phyloP scores from a whole-genome alignment of 768 basidiomycete genomes.

The Suillus subalutaceus region DNA sequence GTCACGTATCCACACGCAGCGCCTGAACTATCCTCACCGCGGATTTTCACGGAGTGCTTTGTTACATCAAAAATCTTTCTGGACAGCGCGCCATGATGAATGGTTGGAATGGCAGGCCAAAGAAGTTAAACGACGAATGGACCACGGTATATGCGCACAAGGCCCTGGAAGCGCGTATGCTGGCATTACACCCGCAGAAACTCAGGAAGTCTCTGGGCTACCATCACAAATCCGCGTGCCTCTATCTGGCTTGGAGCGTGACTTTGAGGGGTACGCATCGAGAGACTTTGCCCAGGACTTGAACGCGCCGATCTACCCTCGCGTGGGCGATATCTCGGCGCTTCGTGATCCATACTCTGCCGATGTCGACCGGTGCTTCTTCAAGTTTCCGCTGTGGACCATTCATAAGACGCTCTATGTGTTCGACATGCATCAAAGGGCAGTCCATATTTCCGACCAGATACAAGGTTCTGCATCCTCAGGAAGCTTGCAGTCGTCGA shows the following conservation, averaged over 20 bases:
- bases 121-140: slow-evolving; percentile 14
- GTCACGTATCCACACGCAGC: slow-evolving; percentile 26
- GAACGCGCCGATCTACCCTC: slow-evolving; percentile 48
- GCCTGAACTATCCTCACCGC: slow-evolving; percentile 54
- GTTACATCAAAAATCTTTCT: slow-evolving; percentile 62
- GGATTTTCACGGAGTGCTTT: slow-evolving; percentile 67
- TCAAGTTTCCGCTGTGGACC: slow-evolving; percentile 61
- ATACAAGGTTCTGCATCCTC: background rate
- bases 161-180: slow-evolving; percentile 28
- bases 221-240: slow-evolving; percentile 25
- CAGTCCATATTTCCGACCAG: background rate
- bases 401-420: slow-evolving; percentile 69
- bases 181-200: slow-evolving; percentile 21
- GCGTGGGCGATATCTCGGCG: slow-evolving; percentile 64
- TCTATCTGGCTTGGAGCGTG: slow-evolving; percentile 36
- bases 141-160: slow-evolving; percentile 9
- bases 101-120: slow-evolving; percentile 43
- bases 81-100: slow-evolving; percentile 57
- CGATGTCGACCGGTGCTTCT: slow-evolving; percentile 62
- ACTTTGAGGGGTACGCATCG: slow-evolving; percentile 17
- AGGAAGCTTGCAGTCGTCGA: slow-evolving; percentile 1
- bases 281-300: slow-evolving; percentile 18
- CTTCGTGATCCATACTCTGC: slow-evolving; percentile 60
- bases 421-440: slow-evolving; percentile 51
- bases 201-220: slow-evolving; percentile 2